Conservation (phyloP, 768 basidiomycete genomes). For the Boletus barrowsii region DNA sequence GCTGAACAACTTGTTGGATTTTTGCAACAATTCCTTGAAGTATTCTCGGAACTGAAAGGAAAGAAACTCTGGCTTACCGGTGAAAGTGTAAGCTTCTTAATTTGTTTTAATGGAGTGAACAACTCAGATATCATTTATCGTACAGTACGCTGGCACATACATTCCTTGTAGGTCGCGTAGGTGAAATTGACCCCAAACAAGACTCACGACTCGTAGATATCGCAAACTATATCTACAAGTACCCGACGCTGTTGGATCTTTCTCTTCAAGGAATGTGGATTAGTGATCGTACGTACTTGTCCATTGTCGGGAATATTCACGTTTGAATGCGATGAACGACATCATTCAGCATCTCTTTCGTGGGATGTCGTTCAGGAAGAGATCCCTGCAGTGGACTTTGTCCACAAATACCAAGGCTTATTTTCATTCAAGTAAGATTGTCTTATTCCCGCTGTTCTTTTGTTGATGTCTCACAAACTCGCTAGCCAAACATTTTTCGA, state of each 20-base stretch:
- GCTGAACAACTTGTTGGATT: slow-evolving; percentile 56
- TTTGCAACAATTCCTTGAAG: slow-evolving; percentile 69
- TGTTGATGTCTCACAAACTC: not conserved
- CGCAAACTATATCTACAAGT: slow-evolving; percentile 68
- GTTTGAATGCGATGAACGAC: not conserved
- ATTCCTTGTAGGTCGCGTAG: slow-evolving; percentile 43
- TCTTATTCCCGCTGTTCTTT: not conserved
- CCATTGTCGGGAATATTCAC: not conserved
- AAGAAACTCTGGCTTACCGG: slow-evolving; percentile 71
- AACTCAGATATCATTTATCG: not conserved
- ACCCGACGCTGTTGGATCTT: slow-evolving; percentile 51
- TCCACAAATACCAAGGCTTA: slow-evolving; percentile 66
- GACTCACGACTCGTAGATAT: slow-evolving; percentile 46
- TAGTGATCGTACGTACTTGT: slow-evolving; percentile 53
- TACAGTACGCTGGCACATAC: slow-evolving; percentile 73
- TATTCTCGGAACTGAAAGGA: slow-evolving; percentile 69
- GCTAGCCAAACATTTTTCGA: slow-evolving; percentile 61
- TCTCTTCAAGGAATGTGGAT: slow-evolving; percentile 71
- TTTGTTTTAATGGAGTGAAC: not conserved
- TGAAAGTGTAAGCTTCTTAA: slow-evolving; percentile 58
- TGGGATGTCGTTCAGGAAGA: slow-evolving; percentile 64
- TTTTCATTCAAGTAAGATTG: slow-evolving; percentile 66
- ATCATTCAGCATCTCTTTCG: slow-evolving; percentile 48
- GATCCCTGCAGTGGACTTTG: slow-evolving; percentile 72
- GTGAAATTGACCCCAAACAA: not conserved